Conservation (phyloP, 176 grass and related monocot genomes). For the Cymbopogon citratus region DNA sequence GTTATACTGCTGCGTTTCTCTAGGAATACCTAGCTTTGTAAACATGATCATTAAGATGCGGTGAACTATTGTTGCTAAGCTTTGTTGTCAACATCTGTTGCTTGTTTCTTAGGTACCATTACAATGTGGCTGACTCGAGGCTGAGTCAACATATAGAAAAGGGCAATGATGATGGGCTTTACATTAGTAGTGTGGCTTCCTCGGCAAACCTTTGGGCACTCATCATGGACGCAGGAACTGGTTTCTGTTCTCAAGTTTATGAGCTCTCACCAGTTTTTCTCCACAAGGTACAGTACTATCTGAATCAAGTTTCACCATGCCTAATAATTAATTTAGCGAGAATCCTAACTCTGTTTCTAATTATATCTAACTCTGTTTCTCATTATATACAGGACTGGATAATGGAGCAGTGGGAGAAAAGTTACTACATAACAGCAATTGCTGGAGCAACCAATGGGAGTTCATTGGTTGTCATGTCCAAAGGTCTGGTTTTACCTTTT, state of each 20-base stretch:
- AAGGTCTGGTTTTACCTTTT: constrained; percentile 37
- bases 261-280: constrained; percentile 83
- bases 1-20: neutral
- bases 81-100: constrained; percentile 9
- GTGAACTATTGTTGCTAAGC: constrained; percentile 18
- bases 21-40: neutral
- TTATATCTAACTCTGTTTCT: constrained; percentile 13
- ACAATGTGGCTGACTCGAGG: constrained; percentile 88
- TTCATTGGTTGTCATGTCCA: constrained; percentile 97
- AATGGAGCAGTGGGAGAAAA: constrained; percentile 98
- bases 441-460: constrained; percentile 82
- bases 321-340: neutral
- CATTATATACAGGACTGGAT: constrained; percentile 77
- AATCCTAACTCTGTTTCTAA: constrained; percentile 14
- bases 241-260: constrained; percentile 80
- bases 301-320: constrained; percentile 6
- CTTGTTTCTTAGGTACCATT: constrained; percentile 79
- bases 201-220: constrained; percentile 90
- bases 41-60: constrained; percentile 11
- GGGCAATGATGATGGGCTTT: constrained; percentile 84
- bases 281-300: constrained; percentile 68
- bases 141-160: constrained; percentile 88
- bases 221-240: constrained; percentile 98
- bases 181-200: constrained; percentile 82
- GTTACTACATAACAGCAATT: constrained; percentile 85